phyloP scores from a whole-genome alignment of 1,139 yeast genomes.

The Suhomyces maxii region DNA sequence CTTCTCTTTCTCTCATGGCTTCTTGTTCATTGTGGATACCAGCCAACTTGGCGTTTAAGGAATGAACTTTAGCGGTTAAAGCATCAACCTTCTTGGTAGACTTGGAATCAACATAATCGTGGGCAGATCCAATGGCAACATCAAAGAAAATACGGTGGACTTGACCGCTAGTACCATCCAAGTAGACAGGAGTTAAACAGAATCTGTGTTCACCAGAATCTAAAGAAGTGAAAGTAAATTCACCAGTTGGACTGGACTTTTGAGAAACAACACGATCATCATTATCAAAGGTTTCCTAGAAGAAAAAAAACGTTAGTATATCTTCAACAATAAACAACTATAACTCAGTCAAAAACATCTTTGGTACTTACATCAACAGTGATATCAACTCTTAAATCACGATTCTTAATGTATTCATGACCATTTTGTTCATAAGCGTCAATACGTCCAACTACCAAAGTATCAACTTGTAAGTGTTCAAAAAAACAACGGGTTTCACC shows the following conservation, averaged over 20 bases:
- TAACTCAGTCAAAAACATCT: neutral
- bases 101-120: constrained; percentile 50
- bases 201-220: constrained; percentile 52
- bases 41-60: constrained; percentile 43
- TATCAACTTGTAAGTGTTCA: constrained; percentile 44
- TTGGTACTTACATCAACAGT: constrained; percentile 37
- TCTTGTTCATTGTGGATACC: constrained; percentile 50
- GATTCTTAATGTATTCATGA: constrained; percentile 31
- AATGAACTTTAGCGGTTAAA: constrained; percentile 40
- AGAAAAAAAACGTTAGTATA: constrained; percentile 3
- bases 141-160: constrained; percentile 48
- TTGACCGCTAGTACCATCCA: constrained; percentile 35
- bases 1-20: constrained; percentile 48
- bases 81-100: constrained; percentile 45
- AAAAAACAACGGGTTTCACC: constrained; percentile 49
- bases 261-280: constrained; percentile 46
- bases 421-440: constrained; percentile 43
- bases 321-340: neutral
- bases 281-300: constrained; percentile 48
- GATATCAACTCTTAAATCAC: constrained; percentile 37
- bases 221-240: constrained; percentile 33
- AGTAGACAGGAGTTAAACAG: constrained; percentile 46
- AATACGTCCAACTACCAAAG: constrained; percentile 47
- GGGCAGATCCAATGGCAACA: constrained; percentile 48
- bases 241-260: constrained; percentile 40